Conservation (phyloP, 495 filamentous ascomycete genomes). For the Thozetella sp. region DNA sequence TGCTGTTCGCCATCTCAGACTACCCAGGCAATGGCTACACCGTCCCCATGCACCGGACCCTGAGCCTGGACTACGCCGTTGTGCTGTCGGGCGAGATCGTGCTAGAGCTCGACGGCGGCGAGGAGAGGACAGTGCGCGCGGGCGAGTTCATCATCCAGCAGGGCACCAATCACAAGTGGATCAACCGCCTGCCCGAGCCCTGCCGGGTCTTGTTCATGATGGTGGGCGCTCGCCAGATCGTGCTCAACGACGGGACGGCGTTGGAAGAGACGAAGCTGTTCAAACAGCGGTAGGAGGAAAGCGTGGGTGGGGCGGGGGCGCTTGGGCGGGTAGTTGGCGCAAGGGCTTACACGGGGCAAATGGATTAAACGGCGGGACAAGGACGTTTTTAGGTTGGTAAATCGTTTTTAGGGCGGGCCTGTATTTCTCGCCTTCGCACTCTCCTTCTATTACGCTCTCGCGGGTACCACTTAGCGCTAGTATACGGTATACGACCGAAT, state of each 20-base stretch:
- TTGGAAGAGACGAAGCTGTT: constrained; percentile 27
- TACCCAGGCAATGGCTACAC: constrained; percentile 13
- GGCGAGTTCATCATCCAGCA: constrained; percentile 35
- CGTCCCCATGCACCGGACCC: constrained; percentile 34
- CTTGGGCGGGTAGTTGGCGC: too few species aligned
- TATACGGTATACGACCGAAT: too few species aligned
- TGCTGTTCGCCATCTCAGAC: constrained; percentile 24
- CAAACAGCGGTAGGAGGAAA: too few species aligned
- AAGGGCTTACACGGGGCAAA: too few species aligned
- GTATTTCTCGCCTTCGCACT: too few species aligned
- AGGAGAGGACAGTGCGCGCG: constrained; percentile 26
- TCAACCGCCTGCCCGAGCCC: constrained; percentile 24
- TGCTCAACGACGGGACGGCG: constrained; percentile 22
- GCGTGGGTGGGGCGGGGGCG: too few species aligned
- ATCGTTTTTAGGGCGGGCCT: too few species aligned
- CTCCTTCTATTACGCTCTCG: too few species aligned
- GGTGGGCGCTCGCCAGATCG: constrained; percentile 26
- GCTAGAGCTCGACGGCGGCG: constrained; percentile 29
- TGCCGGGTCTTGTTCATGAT: constrained; percentile 30
- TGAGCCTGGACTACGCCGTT: constrained; percentile 32
- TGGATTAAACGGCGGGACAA: too few species aligned
- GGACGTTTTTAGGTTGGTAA: too few species aligned
- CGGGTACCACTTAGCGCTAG: too few species aligned
- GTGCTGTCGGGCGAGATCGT: constrained; percentile 35
- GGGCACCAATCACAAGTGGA: constrained; percentile 35